Evolutionary conservation across 805 yeast species (phyloP), one percentile per base, ranked within the genome.

Genomic region (Brettanomyces anomalus): DNA sequence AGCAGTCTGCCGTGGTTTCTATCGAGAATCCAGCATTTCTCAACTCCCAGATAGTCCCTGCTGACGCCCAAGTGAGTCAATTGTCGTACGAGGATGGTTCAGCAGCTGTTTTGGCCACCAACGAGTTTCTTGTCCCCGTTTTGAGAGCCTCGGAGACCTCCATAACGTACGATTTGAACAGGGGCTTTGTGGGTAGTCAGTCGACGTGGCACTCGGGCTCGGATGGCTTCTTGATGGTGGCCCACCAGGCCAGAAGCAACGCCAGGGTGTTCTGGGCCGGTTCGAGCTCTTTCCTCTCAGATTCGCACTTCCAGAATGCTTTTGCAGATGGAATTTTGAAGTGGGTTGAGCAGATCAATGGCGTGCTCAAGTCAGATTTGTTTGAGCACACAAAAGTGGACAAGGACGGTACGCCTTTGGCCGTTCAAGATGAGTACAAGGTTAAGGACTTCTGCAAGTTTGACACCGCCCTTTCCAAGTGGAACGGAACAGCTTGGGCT

Each of bases 201-300:
- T 65, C 67, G 17, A 69, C 79, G 3, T 89, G 96, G 95, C 77
- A 85, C 13, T 67, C 79, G 31, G 96, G 96, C 26, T 68, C 78
- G 36, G 94, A 89, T 64, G 88, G 86, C 4, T 81, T 68, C 58
- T 58, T 85, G 41, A 76, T 79, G 18, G 94, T 77, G 8, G 93
- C 79, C 1, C 74, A 86, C 54, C 99, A 93, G 67, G 81, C 81
- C 39, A 69, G 78, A 43, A 76, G 76, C 57, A 86, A 85, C 56
- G 85, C 95, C 2, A 78, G 98, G 52, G 70, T 78, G 37, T 57
- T 73, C 11, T 87, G 97, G 96, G 53, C 81, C 15, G 97, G 97
- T n/a, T 71, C 83, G 37, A 66, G 65, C 21, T 68, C 70, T 17
- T 64, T 84, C 40, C 66, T 89, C 37, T 60, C 54, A 28, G 66